Percentiles rank a stretch among this genome's conserved stretches.
Conservation (phyloP, 768 basidiomycete genomes). For the Mycena chlorophos region DNA sequence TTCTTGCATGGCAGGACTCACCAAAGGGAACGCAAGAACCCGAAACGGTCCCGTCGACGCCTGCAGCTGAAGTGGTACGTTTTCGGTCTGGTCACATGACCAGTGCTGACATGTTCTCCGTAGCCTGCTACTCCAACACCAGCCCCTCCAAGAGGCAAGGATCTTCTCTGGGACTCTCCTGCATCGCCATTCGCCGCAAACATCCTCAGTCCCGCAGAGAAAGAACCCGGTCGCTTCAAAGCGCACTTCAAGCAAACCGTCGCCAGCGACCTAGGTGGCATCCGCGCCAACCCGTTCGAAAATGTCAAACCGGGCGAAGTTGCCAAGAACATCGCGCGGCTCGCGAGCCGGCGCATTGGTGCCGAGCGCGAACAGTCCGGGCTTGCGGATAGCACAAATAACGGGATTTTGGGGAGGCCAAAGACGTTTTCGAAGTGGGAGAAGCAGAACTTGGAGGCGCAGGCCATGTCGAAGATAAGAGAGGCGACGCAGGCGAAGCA, state of each 20-base stretch:
- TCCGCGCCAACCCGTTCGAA: conserved; percentile 53
- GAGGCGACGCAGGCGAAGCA: conserved; percentile 47
- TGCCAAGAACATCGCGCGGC: conserved; percentile 19
- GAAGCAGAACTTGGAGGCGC: conserved; percentile 82
- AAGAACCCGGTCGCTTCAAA: conserved; percentile 13
- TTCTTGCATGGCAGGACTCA: conserved; percentile 71
- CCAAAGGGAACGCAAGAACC: conserved; percentile 45
- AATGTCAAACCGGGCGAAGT: conserved; percentile 25
- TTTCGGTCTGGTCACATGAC: conserved; percentile 8
- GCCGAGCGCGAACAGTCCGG: conserved; percentile 23
- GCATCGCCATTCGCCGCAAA: conserved; percentile 33
- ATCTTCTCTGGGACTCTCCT: conserved; percentile 69
- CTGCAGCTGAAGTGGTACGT: conserved; percentile 31
- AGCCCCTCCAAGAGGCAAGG: conserved; percentile 48
- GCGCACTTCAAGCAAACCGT: conserved; percentile 48
- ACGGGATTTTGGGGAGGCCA: conserved; percentile 19
- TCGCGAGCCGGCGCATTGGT: conserved; percentile 14
- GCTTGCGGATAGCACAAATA: conserved; percentile 59
- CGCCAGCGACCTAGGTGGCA: conserved; percentile 38
- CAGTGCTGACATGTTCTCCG: not conserved
- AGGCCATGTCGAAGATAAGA: conserved; percentile 72
- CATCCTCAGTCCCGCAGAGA: conserved; percentile 31
- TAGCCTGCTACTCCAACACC: conserved; percentile 18
- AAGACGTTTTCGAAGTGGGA: conserved; percentile 76
- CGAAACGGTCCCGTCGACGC: conserved; percentile 38